Conservation (phyloP, 2,329 filamentous ascomycete species). For the Penicillium carneum region DNA sequence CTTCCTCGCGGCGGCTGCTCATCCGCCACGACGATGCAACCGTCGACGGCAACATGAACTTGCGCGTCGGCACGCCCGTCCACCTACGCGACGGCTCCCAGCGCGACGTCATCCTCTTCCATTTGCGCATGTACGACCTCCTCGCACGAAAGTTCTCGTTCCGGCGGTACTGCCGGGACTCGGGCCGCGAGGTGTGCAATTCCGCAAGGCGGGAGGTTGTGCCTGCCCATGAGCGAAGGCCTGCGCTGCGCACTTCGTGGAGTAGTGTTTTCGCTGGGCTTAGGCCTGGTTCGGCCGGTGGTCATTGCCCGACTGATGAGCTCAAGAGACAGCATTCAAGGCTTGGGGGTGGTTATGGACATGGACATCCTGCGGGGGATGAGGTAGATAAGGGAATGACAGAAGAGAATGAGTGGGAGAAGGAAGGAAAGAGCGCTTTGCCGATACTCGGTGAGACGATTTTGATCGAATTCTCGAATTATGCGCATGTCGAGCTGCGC, state of each 20-base stretch:
- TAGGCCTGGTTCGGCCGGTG: constrained; percentile 61
- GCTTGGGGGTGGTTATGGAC: constrained; percentile 43
- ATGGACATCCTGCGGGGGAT: neutral
- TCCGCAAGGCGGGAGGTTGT: constrained; percentile 71
- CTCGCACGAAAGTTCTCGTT: constrained; percentile 86
- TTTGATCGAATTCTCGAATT: constrained; percentile 95
- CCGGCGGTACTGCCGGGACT: constrained; percentile 88
- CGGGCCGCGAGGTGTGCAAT: constrained; percentile 90
- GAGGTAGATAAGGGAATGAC: neutral
- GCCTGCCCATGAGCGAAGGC: constrained; percentile 61
- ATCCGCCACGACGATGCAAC: constrained; percentile 92
- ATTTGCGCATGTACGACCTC: constrained; percentile 92
- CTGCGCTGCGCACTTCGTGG: constrained; percentile 65
- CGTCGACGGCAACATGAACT: constrained; percentile 93
- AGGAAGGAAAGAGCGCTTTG: constrained; percentile 5
- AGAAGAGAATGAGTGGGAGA: constrained; percentile 22
- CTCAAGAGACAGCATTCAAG: constrained; percentile 67
- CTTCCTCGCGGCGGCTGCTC: constrained; percentile 78
- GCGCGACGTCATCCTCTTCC: constrained; percentile 80
- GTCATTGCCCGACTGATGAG: constrained; percentile 51
- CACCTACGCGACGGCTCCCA: constrained; percentile 63
- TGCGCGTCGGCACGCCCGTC: constrained; percentile 82
- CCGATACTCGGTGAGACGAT: constrained; percentile 74
- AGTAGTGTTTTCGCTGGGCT: constrained; percentile 66
- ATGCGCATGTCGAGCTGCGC: constrained; percentile 85